Percentiles rank a stretch among this genome's conserved stretches.
Evolutionary conservation across 2,329 filamentous ascomycete genomes (phyloP).

Genomic region (Aspergillus quadrilineatus): DNA sequence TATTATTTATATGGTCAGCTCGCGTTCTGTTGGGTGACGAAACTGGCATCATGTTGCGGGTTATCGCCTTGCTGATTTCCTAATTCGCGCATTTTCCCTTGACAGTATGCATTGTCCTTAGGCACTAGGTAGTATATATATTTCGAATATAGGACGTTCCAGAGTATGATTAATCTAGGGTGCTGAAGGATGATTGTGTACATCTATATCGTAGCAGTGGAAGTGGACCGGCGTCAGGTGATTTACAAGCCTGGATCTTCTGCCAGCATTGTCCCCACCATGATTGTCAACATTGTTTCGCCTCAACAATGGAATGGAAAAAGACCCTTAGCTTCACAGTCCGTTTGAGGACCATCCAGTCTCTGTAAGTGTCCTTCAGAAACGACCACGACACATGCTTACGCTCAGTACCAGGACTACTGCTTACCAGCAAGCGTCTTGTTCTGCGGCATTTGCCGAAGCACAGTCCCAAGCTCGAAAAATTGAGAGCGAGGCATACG

Average conservation of each 20-base stretch:
- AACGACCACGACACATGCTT: constrained; percentile 10
- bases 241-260: neutral
- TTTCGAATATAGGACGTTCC: neutral
- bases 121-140: too few species aligned
- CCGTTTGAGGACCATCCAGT: constrained; percentile 63
- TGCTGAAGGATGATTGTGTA: neutral
- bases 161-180: too few species aligned
- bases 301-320: constrained; percentile 46
- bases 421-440: constrained; percentile 48
- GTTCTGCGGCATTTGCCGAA: constrained; percentile 47
- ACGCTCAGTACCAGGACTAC: constrained; percentile 43
- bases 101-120: too few species aligned
- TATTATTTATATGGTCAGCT: too few species aligned
- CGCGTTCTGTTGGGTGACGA: too few species aligned
- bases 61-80: too few species aligned
- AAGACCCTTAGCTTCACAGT: constrained; percentile 56
- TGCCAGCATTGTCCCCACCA: neutral
- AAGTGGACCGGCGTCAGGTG: neutral
- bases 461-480: constrained; percentile 61
- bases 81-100: too few species aligned
- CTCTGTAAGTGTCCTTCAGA: constrained; percentile 50
- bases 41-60: too few species aligned
- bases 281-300: neutral
- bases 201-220: neutral
- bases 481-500: constrained; percentile 55